Base-by-base conservation (phyloP, 2,329 filamentous ascomycete species). In the Cladosporium velox region DNA sequence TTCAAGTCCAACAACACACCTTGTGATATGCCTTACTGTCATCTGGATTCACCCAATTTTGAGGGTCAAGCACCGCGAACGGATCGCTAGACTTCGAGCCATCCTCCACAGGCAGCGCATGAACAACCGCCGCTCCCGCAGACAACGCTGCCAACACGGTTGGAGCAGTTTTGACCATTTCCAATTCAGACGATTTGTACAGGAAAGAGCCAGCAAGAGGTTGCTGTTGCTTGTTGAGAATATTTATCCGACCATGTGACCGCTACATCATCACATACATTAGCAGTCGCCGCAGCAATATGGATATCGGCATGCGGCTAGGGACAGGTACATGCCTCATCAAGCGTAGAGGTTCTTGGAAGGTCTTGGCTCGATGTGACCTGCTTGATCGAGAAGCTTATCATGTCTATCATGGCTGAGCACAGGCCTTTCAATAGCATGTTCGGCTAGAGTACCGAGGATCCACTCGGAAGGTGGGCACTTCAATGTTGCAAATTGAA, bases 1-100 rank as follows among this genome's bases (percentile, higher is more conserved):
- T 11, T 18, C 7, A 6, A 6, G 10, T 4, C 3, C 3, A 3
- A 12, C 3, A 10, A 24, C 8, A 34, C n/a, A 14, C 10, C 4
- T 21, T 55, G 18, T 12, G 28, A n/a, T 4, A 14, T 12, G 32
- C 30, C 51, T 47, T 14, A 55, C 52, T 59, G 71, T 84, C 80
- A 67, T 85, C 82, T 0, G 83, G 83, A 66, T 85, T 84, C 8
- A 82, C 81, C 81, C 83, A 84, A 38, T 82, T 78, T 71, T 86
- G 84, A 47, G 79, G 78, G 69, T 86, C 84, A 41, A 86, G 77
- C 3, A 83, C 75, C 18, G 78, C 75, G 69, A 86, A 86, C 0
- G 83, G 82, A 54, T 82, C 64, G 21, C 32, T 34, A 26, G n/a
- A 11, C 24, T 32, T 58, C 12, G 63, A 12, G 28, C 24, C 38